Base-by-base conservation (phyloP, 495 filamentous ascomycete species). In the Penicillium manginii region DNA sequence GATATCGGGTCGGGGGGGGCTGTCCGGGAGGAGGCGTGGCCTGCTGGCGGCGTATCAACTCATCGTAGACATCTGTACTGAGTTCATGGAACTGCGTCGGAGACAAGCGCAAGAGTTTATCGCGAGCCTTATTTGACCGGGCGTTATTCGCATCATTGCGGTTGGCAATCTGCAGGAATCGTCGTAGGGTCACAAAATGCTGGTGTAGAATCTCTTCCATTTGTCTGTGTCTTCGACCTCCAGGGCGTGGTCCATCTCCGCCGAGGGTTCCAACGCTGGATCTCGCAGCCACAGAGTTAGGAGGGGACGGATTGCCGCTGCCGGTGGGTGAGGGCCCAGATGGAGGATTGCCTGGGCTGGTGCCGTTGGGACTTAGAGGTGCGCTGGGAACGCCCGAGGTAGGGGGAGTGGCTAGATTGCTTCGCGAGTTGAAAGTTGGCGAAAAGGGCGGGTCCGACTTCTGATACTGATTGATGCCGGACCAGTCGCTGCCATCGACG, bases 51-150 rank as follows among this genome's bases (percentile, higher is more conserved):
- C 94, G 90, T 59, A 94, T 83, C 43, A 97, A 78, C 73, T 98
- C 94, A 72, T 98, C 94, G 73, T 92, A 98, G 32, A 98, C 94
- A 72, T 98, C 94, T 19, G 93, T 98, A 68, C 91, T 96, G 19
- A 98, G 80, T 76, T 98, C 94, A 69, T 96, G 90, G 70, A 98
- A 98, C 69, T 98, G 94, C 22, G 93, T 91, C 10, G 88, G 78
- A 1, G 92, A 96, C 35, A 98, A 78, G 47, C 93, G 84, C 50
- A 97, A 82, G 45, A 98, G 79, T 77, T 98, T 98, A 73, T 97
- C 94, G 50, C 91, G 84, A 40, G 94, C 94, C 70, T 89, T 88
- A 73, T 93, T 96, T 23, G 91, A 87, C 62, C 87, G 85, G 37
- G 85, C 84, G 59, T 86, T 88, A 22, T 83, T 81, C 58, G 88